These are phyloP conservation scores for Candida neerlandica DNA, from an alignment of 1,139 yeast species.

Conservation along the genomic window DNA sequence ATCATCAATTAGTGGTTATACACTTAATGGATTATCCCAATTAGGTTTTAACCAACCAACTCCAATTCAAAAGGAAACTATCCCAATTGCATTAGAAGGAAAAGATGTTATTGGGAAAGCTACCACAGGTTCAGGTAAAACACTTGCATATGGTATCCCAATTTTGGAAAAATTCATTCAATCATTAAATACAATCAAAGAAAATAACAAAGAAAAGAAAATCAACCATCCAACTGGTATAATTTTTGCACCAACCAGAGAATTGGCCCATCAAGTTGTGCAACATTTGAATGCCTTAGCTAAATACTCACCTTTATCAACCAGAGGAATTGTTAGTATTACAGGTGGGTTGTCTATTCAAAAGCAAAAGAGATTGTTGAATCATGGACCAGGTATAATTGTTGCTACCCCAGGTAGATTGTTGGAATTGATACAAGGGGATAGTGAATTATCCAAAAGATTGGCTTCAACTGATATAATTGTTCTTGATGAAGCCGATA, in stretches of 20 bases:
- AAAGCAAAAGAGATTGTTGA: constrained; percentile 81
- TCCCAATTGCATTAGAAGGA: constrained; percentile 74
- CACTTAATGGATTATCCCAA: constrained; percentile 59
- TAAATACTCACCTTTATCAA: constrained; percentile 57
- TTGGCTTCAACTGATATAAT: constrained; percentile 67
- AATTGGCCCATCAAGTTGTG: constrained; percentile 91
- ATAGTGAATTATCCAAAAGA: constrained; percentile 52
- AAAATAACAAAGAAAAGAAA: constrained; percentile 26
- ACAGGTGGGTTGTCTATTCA: constrained; percentile 96
- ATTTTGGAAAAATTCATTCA: constrained; percentile 66
- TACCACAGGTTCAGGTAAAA: constrained; percentile 97
- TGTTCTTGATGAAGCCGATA: constrained; percentile 96
- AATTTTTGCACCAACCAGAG: constrained; percentile 94
- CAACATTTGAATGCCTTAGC: constrained; percentile 71
- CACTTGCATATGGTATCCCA: constrained; percentile 95
- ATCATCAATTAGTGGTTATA: constrained; percentile 50
- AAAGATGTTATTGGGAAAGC: constrained; percentile 93
- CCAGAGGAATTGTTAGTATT: constrained; percentile 67
- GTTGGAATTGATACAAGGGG: constrained; percentile 74
- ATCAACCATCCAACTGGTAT: constrained; percentile 65
- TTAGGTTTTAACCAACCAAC: constrained; percentile 75
- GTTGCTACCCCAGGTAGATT: constrained; percentile 98
- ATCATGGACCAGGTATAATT: constrained; percentile 75
- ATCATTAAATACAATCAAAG: constrained; percentile 24
- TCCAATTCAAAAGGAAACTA: constrained; percentile 75